Evolutionary conservation across 305 asterid genomes (phyloP), one percentile per base, ranked within the genome.

Genomic region (Withania somnifera): DNA sequence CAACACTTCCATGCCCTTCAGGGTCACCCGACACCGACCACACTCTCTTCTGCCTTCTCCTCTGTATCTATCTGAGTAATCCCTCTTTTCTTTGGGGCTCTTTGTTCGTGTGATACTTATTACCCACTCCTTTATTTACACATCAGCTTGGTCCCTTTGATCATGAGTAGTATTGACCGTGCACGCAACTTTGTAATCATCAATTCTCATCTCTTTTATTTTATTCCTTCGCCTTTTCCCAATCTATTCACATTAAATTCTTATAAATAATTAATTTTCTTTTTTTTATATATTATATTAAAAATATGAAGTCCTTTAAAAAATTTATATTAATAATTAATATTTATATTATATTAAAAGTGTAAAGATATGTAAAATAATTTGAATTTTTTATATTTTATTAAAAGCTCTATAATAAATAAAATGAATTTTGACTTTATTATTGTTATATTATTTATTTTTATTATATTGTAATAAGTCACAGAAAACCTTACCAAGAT

Each of bases 151-250:
- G 77, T 52, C 84, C 85, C 77, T 83, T 51, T 85, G 81, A 84
- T 84, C 82, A 87, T 86, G 85, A 88, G 87, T 89, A 82, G 83
- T 81, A 89, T 88, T 90, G 87, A 90, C 91, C 92, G 86, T 88
- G 86, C 82, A 93, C 93, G 91, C 95, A 42, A 86, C 88, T 90
- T 87, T 89, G n/a, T n/a, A n/a, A n/a, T n/a, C n/a, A n/a, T 57
- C 51, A 60, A 2, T 14, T n/a, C n/a, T n/a, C 19, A 45, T 36
- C n/a, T 81, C 63, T 76, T n/a, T n/a, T n/a, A n/a, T n/a, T n/a
- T 76, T 77, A 79, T 53, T 30, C 19, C 38, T 8, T 20, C 26
- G 24, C 30, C 17, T 82, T 79, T 87, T 42, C 84, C 89, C 15
- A 81, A 75, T 83, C 53, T 84, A 47, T 47, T 38, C 5, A n/a